phyloP scores from a whole-genome alignment of 2,329 filamentous ascomycete genomes.

The Pseudocercospora fuligena region DNA sequence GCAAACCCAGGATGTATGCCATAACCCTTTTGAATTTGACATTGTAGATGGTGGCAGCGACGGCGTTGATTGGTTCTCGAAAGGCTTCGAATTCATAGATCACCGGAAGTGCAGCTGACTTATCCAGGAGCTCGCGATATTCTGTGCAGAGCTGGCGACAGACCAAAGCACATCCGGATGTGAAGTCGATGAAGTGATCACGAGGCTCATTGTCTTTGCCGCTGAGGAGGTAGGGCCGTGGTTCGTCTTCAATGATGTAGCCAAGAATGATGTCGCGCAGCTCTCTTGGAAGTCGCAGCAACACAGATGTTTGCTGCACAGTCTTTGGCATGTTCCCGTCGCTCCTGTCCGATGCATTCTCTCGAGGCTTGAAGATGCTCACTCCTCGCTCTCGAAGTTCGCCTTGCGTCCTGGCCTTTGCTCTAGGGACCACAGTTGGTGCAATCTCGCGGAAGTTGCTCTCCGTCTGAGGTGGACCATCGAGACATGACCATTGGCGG shows the following conservation, averaged over 20 bases:
- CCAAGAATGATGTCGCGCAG: slow-evolving; percentile 18
- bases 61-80: not conserved
- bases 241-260: not conserved
- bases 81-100: not conserved
- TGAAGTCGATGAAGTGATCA: not conserved
- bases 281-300: slow-evolving; percentile 18
- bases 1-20: not conserved
- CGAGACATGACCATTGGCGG: not conserved
- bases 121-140: not conserved
- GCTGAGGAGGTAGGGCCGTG: not conserved
- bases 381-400: no score
- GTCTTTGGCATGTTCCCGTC: not conserved
- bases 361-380: not conserved
- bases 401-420: not conserved
- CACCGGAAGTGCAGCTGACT: not conserved
- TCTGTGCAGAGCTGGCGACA: not conserved
- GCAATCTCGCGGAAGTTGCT: not conserved
- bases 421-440: not conserved
- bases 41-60: not conserved
- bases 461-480: not conserved
- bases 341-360: not conserved
- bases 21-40: not conserved
- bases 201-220: not conserved
- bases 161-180: not conserved
- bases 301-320: not conserved